phyloP scores from a whole-genome alignment of 1,284 basidiomycete species.

The Melanopsichium pennsylvanicum region DNA sequence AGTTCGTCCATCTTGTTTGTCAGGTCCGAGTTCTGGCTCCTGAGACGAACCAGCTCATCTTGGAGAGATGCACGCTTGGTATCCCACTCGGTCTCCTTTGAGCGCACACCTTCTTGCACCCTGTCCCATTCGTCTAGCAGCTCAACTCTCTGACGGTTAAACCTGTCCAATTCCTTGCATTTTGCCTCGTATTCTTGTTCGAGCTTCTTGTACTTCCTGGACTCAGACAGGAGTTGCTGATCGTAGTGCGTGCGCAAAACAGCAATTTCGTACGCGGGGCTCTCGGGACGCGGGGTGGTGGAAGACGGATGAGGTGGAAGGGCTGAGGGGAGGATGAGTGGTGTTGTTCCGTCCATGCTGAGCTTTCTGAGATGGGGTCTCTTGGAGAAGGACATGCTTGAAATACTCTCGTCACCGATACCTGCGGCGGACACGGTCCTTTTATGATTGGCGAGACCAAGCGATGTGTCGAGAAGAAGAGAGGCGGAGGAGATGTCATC shows the following conservation, averaged over 20 bases:
- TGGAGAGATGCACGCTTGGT: constrained; percentile 27
- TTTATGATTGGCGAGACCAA: constrained; percentile 18
- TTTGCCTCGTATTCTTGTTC: constrained; percentile 50
- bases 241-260: constrained; percentile 54
- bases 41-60: constrained; percentile 34
- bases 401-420: constrained; percentile 18
- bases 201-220: constrained; percentile 50
- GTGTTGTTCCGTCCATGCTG: constrained; percentile 35
- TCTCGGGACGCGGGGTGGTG: constrained; percentile 28
- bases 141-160: constrained; percentile 55
- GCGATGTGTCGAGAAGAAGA: constrained; percentile 24
- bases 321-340: constrained; percentile 29
- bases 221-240: constrained; percentile 47
- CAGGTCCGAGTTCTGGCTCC: constrained; percentile 35
- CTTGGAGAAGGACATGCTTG: constrained; percentile 20
- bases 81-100: constrained; percentile 41
- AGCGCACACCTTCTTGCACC: constrained; percentile 30
- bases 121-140: constrained; percentile 58
- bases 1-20: constrained; percentile 25
- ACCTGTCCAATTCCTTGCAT: constrained; percentile 54
- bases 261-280: constrained; percentile 45
- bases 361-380: constrained; percentile 35
- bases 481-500: constrained; percentile 26
- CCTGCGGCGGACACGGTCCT: constrained; percentile 33
- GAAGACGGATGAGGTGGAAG: constrained; percentile 22